A percentile compares a stretch with the other conserved stretches of the same genome.
These are phyloP conservation scores for Chloromonas sp. DNA, from an alignment of 163 green algal species.

Conservation along the genomic window DNA sequence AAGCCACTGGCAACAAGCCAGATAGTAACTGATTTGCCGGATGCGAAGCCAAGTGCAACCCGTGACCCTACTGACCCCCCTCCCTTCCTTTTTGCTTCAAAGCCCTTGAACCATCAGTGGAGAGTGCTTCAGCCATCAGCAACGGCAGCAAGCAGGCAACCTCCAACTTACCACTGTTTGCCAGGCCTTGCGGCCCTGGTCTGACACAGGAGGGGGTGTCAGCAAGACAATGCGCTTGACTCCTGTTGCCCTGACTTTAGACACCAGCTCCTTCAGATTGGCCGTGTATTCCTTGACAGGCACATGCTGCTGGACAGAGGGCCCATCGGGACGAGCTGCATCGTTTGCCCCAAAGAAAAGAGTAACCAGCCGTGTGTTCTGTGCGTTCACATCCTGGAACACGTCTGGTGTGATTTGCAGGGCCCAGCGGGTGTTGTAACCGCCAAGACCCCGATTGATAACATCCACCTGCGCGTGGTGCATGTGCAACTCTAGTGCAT, in stretches of 20 bases:
- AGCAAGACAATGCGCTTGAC: constrained; percentile 58
- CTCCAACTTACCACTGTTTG: constrained; percentile 3
- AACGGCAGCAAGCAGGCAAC: neutral
- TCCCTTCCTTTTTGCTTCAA: neutral
- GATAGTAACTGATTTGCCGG: neutral
- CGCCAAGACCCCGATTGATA: constrained; percentile 57
- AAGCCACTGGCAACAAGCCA: neutral
- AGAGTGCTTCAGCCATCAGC: neutral
- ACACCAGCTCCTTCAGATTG: neutral
- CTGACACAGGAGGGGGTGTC: constrained; percentile 69
- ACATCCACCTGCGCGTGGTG: constrained; percentile 42
- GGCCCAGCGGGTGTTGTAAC: constrained; percentile 80
- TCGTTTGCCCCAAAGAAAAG: constrained; percentile 87
- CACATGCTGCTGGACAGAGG: constrained; percentile 5
- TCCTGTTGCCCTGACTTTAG: neutral
- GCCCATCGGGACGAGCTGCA: constrained; percentile 54
- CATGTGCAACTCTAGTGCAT: too few species aligned
- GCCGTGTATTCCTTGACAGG: neutral
- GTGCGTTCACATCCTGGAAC: constrained; percentile 17
- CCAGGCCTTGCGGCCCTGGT: constrained; percentile 42
- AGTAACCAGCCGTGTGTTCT: constrained; percentile 41
- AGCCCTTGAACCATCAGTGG: neutral
- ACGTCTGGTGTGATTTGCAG: constrained; percentile 38
- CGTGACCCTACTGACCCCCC: too few species aligned
- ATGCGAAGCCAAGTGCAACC: too few species aligned